Base-by-base conservation (phyloP, 78 protist species). In the Monosiga brevicollis region DNA sequence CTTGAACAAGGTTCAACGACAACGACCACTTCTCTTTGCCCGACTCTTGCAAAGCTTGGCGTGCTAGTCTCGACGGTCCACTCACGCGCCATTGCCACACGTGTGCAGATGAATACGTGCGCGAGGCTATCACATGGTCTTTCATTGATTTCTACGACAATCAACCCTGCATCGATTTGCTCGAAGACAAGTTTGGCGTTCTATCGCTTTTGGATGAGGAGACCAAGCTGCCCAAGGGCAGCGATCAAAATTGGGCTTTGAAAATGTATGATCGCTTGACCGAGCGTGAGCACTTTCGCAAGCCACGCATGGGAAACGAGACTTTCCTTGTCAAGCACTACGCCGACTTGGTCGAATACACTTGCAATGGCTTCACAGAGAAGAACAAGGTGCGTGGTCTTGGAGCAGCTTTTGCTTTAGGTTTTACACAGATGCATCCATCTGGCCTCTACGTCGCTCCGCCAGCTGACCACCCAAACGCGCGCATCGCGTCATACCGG, bases 171-270 rank as follows among this genome's bases (percentile, higher is more conserved):
- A 80, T 92, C 73, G 95, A 92, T 70, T 73, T 92, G 43, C 85
- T 92, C 49, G 93, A 92, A 76, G 85, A 79, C 78, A 81, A 84
- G 74, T 71, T 81, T 24, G 95, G 97, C 49, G 72, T 96, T 35
- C 80, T 93, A 24, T 42, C 96, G 0, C 49, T 94, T 15, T 85
- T 96, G 20, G 95, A 94, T 43, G 98, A 96, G 32, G 96, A 93
- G 75, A 83, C 73, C 23, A 6, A 36, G 70, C 35, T 91, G 79
- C 93, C 95, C 32, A 76, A 71, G 36, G 89, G 84, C n/a, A 37
- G 76, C 40, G 90, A 90, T 82, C 37, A 15, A 2, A 1, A 40
- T 15, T 90, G n/a, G 0, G 40, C 71, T 2, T 3, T 1, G 0
- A 86, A 86, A 49, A 36, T 89, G 80, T 37, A 62, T 23, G 78